phyloP scores from a whole-genome alignment of 176 grass and related monocot species.

The Pontederia crassipes region DNA sequence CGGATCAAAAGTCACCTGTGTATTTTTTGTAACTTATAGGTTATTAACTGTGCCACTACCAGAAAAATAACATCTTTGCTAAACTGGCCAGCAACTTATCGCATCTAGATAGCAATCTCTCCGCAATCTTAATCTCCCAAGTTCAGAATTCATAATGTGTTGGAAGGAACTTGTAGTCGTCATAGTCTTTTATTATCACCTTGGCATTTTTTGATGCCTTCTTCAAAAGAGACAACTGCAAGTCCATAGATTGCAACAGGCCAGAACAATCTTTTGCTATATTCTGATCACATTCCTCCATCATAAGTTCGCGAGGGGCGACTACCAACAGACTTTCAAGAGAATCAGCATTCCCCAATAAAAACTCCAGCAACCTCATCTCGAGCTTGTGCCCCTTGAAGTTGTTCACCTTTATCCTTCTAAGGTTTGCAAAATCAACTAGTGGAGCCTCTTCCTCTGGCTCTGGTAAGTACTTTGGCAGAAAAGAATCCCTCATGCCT shows the following conservation, averaged over 20 bases:
- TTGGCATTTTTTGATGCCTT: conserved; percentile 45
- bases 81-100: too few relatives aligned
- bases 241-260: conserved; percentile 23
- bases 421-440: conserved; percentile 61
- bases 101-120: too few relatives aligned
- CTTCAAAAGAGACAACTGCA: conserved; percentile 29
- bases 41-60: too few relatives aligned
- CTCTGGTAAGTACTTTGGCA: conserved; percentile 53
- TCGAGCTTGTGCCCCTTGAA: conserved; percentile 83
- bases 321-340: conserved; percentile 48
- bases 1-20: too few relatives aligned
- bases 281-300: conserved; percentile 30
- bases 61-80: too few relatives aligned
- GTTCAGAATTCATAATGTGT: conserved; percentile 55
- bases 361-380: conserved; percentile 49
- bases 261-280: conserved; percentile 14
- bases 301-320: conserved; percentile 45
- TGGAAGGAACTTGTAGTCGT: conserved; percentile 33
- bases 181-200: conserved; percentile 45
- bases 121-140: too few relatives aligned
- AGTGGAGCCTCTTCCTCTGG: conserved; percentile 53
- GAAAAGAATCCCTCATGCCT: conserved; percentile 48
- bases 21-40: too few relatives aligned
- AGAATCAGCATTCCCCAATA: conserved; percentile 42
- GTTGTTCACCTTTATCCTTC: conserved; percentile 59